These are phyloP conservation scores for Agrocybe pediades DNA, from an alignment of 768 basidiomycete species.

Conservation along the genomic window DNA sequence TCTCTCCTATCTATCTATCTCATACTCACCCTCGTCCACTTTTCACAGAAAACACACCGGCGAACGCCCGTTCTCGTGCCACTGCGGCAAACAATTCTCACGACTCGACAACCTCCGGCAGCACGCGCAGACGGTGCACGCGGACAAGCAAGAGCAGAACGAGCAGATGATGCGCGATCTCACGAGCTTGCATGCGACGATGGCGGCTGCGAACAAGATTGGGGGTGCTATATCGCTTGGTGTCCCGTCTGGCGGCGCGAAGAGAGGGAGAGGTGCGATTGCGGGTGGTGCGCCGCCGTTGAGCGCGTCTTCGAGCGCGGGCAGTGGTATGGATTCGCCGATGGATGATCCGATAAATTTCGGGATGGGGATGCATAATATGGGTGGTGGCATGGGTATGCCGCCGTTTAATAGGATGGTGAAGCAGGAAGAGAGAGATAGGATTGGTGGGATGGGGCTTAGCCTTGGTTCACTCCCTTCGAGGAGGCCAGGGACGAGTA, in stretches of 20 bases:
- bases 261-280: no score
- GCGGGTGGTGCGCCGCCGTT: no score
- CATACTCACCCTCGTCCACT: no score
- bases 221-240: no score
- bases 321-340: no score
- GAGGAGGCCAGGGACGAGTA: slow-evolving; percentile 69
- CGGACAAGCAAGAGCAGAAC: slow-evolving; percentile 90
- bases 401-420: no score
- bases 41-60: slow-evolving; percentile 90
- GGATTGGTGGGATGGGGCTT: no score
- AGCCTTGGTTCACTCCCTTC: slow-evolving; percentile 22
- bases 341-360: no score
- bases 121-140: slow-evolving; percentile 95
- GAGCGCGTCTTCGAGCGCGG: no score
- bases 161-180: slow-evolving; percentile 92
- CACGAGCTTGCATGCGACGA: slow-evolving; percentile 78
- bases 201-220: slow-evolving; percentile 62
- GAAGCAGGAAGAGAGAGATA: slow-evolving; percentile 42
- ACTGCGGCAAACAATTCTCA: slow-evolving; percentile 94
- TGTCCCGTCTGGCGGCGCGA: no score
- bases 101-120: slow-evolving; percentile 96
- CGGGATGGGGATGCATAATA: slow-evolving; percentile 16
- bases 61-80: slow-evolving; percentile 94
- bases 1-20: no score
- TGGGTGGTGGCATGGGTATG: no score